Evolutionary conservation across 139 green algal genomes (phyloP), one percentile per base, ranked within the genome.

Genomic region (Chlamydomonas sp.): DNA sequence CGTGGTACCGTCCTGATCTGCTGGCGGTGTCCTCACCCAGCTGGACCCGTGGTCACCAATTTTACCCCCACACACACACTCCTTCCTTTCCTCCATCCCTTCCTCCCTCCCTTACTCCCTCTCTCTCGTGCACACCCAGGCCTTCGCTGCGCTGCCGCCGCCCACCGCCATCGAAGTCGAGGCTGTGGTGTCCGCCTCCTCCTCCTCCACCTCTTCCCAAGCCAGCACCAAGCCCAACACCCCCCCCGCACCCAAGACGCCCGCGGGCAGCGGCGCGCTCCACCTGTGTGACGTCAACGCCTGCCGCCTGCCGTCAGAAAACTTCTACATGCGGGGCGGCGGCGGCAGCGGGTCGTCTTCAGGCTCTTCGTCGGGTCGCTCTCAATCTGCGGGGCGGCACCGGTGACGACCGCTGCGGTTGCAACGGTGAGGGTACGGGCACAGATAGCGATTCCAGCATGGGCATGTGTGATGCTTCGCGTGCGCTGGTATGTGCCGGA

Each of bases 241-340:
- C 77, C 66, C 73, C 75, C 78, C 64, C 63, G 82, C 67, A 63
- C 75, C 63, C 58, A 87, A 84, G 71, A 77, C 74, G 10, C 49
- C 63, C 60, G 64, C 14, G 67, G 87, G 87, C 16, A 31, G 79
- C 2, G 92, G 92, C 20, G 85, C 85, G 2, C 18, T 86, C 12
- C 94, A 97, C 78, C 14, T 97, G 2, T 97, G 95, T 77, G 95
- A 97, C 61, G 63, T 90, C 49, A 78, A 90, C 31, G 87, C 83
- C 14, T 97, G 95, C 91, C 75, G 77, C 72, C 89, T 97, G 77
- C 94, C 95, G 20, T 20, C 87, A 10, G 83, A 92, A 12, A 83
- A 91, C 8, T 96, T 92, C 74, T 96, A 78, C 83, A 72, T 88
- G 88, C 81, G 82, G 4, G 62, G 18, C 1, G 75, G 80, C 8